Evolutionary conservation across 805 yeast species (phyloP).

Genomic region (Starmerella geochares): DNA sequence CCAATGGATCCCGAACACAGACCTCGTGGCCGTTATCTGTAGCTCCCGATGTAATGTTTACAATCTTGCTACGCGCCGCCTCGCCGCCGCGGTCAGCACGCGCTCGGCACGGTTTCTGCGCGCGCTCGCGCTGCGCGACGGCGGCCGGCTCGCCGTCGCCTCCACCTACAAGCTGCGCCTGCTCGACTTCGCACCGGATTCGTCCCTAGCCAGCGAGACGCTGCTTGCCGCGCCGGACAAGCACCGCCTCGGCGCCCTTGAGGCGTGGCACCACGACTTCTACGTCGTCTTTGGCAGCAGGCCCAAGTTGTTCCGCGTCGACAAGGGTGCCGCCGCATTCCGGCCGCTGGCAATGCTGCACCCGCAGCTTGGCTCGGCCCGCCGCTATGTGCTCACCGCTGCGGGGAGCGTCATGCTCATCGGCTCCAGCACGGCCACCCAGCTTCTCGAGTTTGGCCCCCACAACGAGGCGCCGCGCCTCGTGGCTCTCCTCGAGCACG

Average conservation of each 20-base stretch:
- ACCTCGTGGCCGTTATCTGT: conserved; percentile 15
- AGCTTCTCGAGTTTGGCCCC: conserved; percentile 2
- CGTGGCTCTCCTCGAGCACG: not conserved
- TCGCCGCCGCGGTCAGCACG: conserved; percentile 4
- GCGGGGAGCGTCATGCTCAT: not conserved
- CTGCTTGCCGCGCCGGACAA: conserved; percentile 13
- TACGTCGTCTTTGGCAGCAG: conserved; percentile 9
- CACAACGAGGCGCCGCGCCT: not conserved
- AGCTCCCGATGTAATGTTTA: conserved; percentile 16
- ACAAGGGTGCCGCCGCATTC: not conserved
- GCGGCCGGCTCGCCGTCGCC: conserved; percentile 14
- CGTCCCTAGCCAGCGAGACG: not conserved
- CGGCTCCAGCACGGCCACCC: not conserved
- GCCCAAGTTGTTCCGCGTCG: conserved; percentile 11
- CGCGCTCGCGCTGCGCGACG: not conserved
- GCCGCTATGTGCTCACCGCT: conserved; percentile 7
- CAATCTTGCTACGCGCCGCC: conserved; percentile 17
- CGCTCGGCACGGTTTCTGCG: conserved; percentile 13
- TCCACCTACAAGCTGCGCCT: conserved; percentile 21
- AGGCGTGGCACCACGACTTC: conserved; percentile 1
- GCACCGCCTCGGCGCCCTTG: conserved; percentile 12
- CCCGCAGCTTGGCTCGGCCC: conserved; percentile 8
- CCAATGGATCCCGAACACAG: conserved; percentile 11
- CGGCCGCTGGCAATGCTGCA: conserved; percentile 12
- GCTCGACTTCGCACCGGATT: not conserved